phyloP scores from a whole-genome alignment of 306 rosid genomes.

The Pterocarpus santalinus region DNA sequence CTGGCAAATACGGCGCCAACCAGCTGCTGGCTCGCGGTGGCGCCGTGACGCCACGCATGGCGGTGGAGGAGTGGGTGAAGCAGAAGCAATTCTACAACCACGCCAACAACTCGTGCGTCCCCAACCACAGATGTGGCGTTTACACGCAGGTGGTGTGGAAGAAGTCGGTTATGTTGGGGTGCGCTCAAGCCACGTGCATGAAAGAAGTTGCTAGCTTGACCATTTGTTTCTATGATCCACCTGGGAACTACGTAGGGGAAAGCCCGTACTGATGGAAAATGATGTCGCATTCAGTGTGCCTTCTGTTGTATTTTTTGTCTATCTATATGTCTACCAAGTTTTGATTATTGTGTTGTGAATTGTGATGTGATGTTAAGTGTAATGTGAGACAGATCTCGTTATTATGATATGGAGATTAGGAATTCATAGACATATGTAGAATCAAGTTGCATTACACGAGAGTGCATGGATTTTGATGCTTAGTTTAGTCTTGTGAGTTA shows the following conservation, averaged over 20 bases:
- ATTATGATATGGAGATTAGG: not conserved
- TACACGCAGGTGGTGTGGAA: slow-evolving; percentile 91
- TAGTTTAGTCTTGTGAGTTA: not conserved
- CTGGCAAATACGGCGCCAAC: slow-evolving; percentile 72
- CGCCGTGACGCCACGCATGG: slow-evolving; percentile 61
- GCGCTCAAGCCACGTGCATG: slow-evolving; percentile 66
- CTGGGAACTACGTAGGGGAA: slow-evolving; percentile 76
- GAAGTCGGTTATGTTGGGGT: slow-evolving; percentile 68
- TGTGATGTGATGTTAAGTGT: not conserved
- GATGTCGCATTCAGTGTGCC: too few relatives aligned
- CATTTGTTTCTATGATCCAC: slow-evolving; percentile 80
- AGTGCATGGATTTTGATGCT: not conserved
- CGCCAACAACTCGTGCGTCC: slow-evolving; percentile 63
- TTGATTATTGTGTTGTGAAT: too few relatives aligned
- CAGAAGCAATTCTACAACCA: slow-evolving; percentile 75
- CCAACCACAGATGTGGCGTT: slow-evolving; percentile 69
- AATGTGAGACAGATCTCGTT: not conserved
- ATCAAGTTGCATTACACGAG: not conserved
- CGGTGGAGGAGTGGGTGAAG: slow-evolving; percentile 80
- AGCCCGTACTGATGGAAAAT: slow-evolving; percentile 58
- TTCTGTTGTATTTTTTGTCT: not conserved
- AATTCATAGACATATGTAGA: not conserved
- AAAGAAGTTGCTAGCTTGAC: slow-evolving; percentile 61
- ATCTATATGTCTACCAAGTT: not conserved
- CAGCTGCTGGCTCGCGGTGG: slow-evolving; percentile 63